Evolutionary conservation across 2,329 filamentous ascomycete species (phyloP).

Genomic region (Juglanconis sp.): DNA sequence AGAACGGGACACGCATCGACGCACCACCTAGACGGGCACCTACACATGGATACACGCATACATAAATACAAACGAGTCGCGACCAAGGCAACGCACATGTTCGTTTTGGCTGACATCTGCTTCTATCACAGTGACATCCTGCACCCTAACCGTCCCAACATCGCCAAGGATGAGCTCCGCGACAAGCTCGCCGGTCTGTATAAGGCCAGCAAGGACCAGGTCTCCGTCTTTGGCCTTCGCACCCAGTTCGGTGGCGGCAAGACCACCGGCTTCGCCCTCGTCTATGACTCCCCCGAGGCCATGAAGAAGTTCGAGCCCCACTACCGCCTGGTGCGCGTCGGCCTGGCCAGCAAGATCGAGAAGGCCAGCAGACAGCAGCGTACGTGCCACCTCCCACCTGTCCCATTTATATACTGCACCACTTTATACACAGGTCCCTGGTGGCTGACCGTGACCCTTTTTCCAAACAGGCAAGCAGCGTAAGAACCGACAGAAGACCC

Average conservation of each 20-base stretch:
- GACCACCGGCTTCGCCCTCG: constrained; percentile 96
- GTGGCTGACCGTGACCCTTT: constrained; percentile 15
- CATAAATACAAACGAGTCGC: not conserved
- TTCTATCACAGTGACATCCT: constrained; percentile 79
- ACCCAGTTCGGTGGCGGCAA: constrained; percentile 99
- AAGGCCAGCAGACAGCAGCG: constrained; percentile 97
- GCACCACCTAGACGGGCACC: not conserved
- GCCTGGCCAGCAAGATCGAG: constrained; percentile 91
- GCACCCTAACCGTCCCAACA: constrained; percentile 96
- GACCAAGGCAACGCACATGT: not conserved
- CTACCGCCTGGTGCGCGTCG: constrained; percentile 94
- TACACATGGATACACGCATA: not conserved
- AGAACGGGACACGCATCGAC: not conserved
- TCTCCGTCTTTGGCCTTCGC: constrained; percentile 96
- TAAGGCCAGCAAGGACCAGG: constrained; percentile 97
- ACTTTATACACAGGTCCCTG: not conserved
- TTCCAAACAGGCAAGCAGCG: constrained; percentile 86
- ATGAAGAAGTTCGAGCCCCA: constrained; percentile 99
- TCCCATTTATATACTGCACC: not conserved
- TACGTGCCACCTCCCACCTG: constrained; percentile 55
- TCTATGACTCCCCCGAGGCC: constrained; percentile 97
- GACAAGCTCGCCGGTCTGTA: constrained; percentile 92
- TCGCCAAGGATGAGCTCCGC: constrained; percentile 98
- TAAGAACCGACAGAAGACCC: constrained; percentile 99
- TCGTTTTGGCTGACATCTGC: not conserved